Percentiles rank a stretch among this genome's conserved stretches.
These are phyloP conservation scores for Stephania yunnanensis DNA, from an alignment of 164 flowering plant species.

Conservation along the genomic window DNA sequence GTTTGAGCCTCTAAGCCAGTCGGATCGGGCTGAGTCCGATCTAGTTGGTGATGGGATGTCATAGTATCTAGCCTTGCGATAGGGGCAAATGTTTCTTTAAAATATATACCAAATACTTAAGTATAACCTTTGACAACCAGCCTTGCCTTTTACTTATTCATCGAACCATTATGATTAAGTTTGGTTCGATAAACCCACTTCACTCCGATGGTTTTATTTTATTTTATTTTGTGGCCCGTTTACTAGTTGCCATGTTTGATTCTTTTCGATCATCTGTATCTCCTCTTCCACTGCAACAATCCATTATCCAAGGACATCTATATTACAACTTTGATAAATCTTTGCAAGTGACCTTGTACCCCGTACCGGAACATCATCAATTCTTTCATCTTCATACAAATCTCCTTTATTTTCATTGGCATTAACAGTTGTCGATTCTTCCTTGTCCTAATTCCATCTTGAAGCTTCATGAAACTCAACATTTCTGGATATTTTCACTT, in stretches of 20 bases:
- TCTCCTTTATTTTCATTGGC: not conserved
- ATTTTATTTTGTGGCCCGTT: not conserved
- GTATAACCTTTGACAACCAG: too few relatives aligned
- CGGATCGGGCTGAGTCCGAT: too few relatives aligned
- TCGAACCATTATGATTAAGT: not conserved
- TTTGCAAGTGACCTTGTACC: too few relatives aligned
- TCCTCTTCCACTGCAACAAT: not conserved
- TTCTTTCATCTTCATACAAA: not conserved
- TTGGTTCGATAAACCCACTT: not conserved
- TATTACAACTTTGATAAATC: too few relatives aligned
- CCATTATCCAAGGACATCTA: not conserved
- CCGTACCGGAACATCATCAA: too few relatives aligned
- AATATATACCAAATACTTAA: too few relatives aligned
- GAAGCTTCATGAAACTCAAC: not conserved
- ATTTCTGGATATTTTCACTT: not conserved
- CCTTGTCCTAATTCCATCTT: not conserved
- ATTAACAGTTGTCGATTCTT: not conserved
- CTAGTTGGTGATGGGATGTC: too few relatives aligned
- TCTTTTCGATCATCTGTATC: not conserved
- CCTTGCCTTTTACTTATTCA: too few relatives aligned
- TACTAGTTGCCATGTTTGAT: not conserved
- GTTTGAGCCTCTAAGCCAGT: too few relatives aligned
- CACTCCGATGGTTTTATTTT: not conserved
- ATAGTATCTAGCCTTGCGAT: too few relatives aligned
- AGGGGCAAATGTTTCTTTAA: too few relatives aligned